These are phyloP conservation scores for Rosa hybrid DNA, from an alignment of 331 rosid species.

Conservation along the genomic window DNA sequence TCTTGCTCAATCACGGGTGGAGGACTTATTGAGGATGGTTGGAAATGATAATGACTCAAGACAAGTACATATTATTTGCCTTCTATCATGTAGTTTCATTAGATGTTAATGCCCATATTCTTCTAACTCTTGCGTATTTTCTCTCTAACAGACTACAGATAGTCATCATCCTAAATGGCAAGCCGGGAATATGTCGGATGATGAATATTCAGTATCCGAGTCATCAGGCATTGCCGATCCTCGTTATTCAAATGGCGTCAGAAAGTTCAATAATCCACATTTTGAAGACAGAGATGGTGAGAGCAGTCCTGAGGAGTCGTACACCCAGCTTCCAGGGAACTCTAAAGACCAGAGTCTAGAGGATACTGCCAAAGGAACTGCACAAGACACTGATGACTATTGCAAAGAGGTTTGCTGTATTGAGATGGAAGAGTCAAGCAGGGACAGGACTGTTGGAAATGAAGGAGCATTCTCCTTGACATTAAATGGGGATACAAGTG, in stretches of 20 bases:
- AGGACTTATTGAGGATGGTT: conserved; percentile 74
- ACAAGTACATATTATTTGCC: conserved; percentile 48
- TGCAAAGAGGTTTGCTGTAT: conserved; percentile 93
- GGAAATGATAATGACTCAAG: conserved; percentile 60
- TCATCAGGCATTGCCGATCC: conserved; percentile 60
- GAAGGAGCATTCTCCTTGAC: conserved; percentile 35
- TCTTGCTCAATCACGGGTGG: conserved; percentile 89
- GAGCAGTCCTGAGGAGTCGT: conserved; percentile 35
- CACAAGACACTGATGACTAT: conserved; percentile 52
- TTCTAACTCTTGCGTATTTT: conserved; percentile 14
- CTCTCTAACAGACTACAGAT: conserved; percentile 38
- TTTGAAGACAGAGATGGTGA: conserved; percentile 49
- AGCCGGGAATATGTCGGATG: conserved; percentile 58
- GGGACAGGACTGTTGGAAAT: conserved; percentile 38
- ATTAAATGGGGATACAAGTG: conserved; percentile 35
- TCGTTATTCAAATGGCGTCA: conserved; percentile 35
- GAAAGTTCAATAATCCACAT: conserved; percentile 66
- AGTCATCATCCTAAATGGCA: conserved; percentile 42
- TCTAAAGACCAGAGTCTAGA: conserved; percentile 34
- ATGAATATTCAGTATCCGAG: conserved; percentile 76
- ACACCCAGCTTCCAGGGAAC: conserved; percentile 13
- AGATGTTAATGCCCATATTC: conserved; percentile 11
- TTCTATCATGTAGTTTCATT: conserved; percentile 19
- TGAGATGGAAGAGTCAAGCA: conserved; percentile 62
- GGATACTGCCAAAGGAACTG: conserved; percentile 26